Evolutionary conservation across 352 stramenopile genomes (phyloP), one percentile per base, ranked within the genome.

Genomic region (Phytophthora europaea): DNA sequence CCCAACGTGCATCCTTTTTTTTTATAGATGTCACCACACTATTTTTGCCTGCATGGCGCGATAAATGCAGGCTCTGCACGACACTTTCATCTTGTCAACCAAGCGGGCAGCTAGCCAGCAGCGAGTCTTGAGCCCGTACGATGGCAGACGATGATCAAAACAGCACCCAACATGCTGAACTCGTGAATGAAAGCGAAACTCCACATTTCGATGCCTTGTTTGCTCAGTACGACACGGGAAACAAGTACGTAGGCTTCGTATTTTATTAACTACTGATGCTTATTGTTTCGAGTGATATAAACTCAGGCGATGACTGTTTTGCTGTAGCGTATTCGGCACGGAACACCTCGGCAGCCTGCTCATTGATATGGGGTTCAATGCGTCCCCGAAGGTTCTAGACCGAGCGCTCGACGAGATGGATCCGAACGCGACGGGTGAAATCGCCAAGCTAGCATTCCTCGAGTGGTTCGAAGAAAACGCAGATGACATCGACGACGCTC

Each of bases 401-500:
- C 76, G 70, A 22, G 86, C 81, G 6, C 67, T 94, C 8, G 86
- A 94, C 59, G 86, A 91, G 7, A 89, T 92, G 80, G 86, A 94
- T 51, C 81, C 86, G 5, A 80, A 90, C 38, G 86, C 86, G 1
- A 89, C 78, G 3, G 86, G 86, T 10, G 86, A 91, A 61, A 90
- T 94, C 54, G 62, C 81, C 28, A 94, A 90, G 74, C 47, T 90
- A 51, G 72, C 75, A 20, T 93, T 93, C 36, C 80, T 93, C 43
- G 84, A 93, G 57, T 93, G 86, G 86, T 93, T 93, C 54, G 82
- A 91, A 72, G 73, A 81, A 61, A 82, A 91, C 22, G 84, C 83
- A 3, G 86, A 93, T 61, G 76, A 88, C 9, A 87, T 93, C 22
- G 86, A 89, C 36, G 70, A 77, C 34, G 28, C 48, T 13, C 43